A percentile compares a stretch with the other conserved stretches of the same genome.
phyloP scores from a whole-genome alignment of 306 rosid genomes.

The Acmispon strigosus region DNA sequence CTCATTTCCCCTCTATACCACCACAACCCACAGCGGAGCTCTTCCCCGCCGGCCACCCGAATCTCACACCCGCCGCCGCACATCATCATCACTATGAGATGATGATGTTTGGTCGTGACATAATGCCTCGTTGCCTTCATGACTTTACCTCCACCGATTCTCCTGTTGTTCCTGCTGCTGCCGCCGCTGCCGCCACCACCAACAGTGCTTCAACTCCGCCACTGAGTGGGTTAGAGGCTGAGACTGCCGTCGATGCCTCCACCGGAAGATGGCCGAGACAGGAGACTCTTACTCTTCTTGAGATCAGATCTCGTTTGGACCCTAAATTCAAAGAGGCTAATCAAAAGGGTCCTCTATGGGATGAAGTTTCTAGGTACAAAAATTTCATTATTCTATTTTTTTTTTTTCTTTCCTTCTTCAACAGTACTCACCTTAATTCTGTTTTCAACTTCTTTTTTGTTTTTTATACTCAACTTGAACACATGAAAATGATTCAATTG shows the following conservation, averaged over 20 bases:
- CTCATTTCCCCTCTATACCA: conserved; percentile 45
- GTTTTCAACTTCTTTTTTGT: background rate
- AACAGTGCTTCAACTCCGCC: conserved; percentile 51
- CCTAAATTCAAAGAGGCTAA: conserved; percentile 90
- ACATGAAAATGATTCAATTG: background rate
- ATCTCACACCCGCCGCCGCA: conserved; percentile 26
- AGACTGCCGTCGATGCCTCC: conserved; percentile 45
- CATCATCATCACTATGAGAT: conserved; percentile 42
- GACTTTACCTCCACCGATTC: conserved; percentile 51
- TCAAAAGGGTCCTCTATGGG: conserved; percentile 98
- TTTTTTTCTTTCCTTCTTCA: background rate
- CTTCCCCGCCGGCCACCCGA: conserved; percentile 42
- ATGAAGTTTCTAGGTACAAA: conserved; percentile 85
- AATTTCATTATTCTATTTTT: background rate
- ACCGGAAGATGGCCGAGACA: conserved; percentile 93
- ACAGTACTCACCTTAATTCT: background rate
- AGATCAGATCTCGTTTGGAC: conserved; percentile 96
- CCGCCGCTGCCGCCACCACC: conserved; percentile 22
- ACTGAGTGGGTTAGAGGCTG: conserved; percentile 53
- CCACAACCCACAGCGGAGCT: conserved; percentile 44
- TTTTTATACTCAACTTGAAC: background rate
- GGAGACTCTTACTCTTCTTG: conserved; percentile 94
- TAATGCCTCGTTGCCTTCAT: conserved; percentile 42
- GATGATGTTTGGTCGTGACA: conserved; percentile 58
- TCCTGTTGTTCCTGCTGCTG: background rate